Base-by-base conservation (phyloP, 2,329 filamentous ascomycete species). In the Graphilbum sp. region DNA sequence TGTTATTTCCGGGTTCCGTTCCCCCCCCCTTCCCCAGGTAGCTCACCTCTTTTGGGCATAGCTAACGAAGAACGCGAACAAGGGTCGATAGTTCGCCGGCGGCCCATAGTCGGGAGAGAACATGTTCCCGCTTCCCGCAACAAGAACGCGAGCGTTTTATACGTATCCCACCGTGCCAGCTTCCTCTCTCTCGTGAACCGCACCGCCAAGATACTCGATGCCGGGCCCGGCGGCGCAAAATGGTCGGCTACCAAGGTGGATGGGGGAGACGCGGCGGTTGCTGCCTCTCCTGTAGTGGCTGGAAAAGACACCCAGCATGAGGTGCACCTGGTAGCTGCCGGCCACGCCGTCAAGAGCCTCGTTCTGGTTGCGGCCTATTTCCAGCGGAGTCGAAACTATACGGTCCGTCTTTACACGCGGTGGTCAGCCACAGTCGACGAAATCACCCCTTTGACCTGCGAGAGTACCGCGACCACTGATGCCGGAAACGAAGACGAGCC, bases 151-250 rank as follows among this genome's bases (percentile, higher is more conserved):
- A 33, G 25, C 10, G 34, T 25, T 43, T 63, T 86, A 54, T 83
- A 84, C 59, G 63, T 86, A 41, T 74, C 72, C 29, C 57, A 69
- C 31, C 62, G 62, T 29, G 75, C 78, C 0, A 74, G 76, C 7
- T 81, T 83, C 60, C 70, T 83, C 55, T 70, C 77, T 11, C 63
- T 72, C 5, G 66, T 82, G 12, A 74, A 73, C 48, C 75, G 79
- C 36, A 68, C 76, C 13, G 69, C 72, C 43, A 72, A 72, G 42
- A 66, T 75, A 2, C 70, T 86, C 4, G 61, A 69, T 33, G 62
- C 67, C 29, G 64, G 68, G 4, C 60, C 66, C 12, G 57, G 55
- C 18, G 53, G 56, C 15, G 51, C 54, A 12, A 53, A 68, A 2
- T 67, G 69, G 38, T 63, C 69, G 19, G 50, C 52, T 4, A 60